phyloP scores from a whole-genome alignment of 345 rosid species.

The Hibiscus syriacus region DNA sequence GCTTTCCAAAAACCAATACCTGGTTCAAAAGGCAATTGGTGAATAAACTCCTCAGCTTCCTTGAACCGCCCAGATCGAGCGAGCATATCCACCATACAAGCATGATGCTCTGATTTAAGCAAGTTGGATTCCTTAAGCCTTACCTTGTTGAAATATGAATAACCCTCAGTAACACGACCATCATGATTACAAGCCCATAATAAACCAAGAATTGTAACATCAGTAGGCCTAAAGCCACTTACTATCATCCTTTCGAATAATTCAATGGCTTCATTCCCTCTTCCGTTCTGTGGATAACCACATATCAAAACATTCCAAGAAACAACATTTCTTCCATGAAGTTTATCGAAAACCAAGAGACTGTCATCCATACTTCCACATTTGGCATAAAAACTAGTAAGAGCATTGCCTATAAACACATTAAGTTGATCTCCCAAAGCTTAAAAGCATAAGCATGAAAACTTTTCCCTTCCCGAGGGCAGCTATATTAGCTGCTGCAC shows the following conservation, averaged over 20 bases:
- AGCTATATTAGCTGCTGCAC: slow-evolving; percentile 62
- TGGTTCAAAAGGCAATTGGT: slow-evolving; percentile 52
- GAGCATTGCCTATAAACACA: slow-evolving; percentile 50
- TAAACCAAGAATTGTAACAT: slow-evolving; percentile 59
- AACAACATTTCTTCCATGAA: slow-evolving; percentile 30
- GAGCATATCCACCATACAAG: slow-evolving; percentile 76
- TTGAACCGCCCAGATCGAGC: slow-evolving; percentile 55
- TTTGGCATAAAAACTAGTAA: slow-evolving; percentile 71
- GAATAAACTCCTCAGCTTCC: slow-evolving; percentile 50
- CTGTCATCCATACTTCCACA: slow-evolving; percentile 75
- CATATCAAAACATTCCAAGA: slow-evolving; percentile 78
- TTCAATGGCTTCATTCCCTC: slow-evolving; percentile 54
- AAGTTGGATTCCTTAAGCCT: slow-evolving; percentile 25
- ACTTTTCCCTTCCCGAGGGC: slow-evolving; percentile 60
- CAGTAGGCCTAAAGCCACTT: slow-evolving; percentile 42
- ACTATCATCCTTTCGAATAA: slow-evolving; percentile 42
- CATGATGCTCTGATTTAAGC: slow-evolving; percentile 59
- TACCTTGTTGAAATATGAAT: slow-evolving; percentile 45
- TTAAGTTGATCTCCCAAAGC: slow-evolving; percentile 27
- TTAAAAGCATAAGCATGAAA: slow-evolving; percentile 65
- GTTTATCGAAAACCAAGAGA: slow-evolving; percentile 42
- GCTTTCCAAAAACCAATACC: slow-evolving; percentile 93
- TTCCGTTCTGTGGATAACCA: slow-evolving; percentile 75
- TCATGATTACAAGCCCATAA: slow-evolving; percentile 77
- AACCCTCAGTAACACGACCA: slow-evolving; percentile 61